These are phyloP conservation scores for Lichtheimia corymbifera DNA, from an alignment of 371 early-diverging fungal genomes.

Conservation along the genomic window DNA sequence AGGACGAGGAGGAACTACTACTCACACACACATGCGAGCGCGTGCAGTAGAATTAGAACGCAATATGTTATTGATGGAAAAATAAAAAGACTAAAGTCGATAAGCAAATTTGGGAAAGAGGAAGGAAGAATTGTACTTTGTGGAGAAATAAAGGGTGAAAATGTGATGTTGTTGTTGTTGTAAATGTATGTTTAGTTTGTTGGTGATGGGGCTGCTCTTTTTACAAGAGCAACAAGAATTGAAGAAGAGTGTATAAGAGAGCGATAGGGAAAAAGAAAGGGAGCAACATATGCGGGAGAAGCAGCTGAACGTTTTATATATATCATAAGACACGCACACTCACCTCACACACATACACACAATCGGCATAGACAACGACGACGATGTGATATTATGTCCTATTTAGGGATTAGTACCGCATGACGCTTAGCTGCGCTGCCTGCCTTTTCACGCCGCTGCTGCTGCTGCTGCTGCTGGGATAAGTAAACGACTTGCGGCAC, in stretches of 20 bases:
- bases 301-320: not conserved
- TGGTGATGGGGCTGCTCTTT: too few species aligned
- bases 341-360: not conserved
- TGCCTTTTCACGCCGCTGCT: too few species aligned
- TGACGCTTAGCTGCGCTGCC: conserved; percentile 4
- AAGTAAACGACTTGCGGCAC: too few species aligned
- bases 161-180: not conserved
- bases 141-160: conserved; percentile 4
- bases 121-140: not conserved
- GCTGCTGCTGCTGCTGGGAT: too few species aligned
- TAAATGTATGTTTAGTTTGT: too few species aligned
- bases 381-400: not conserved
- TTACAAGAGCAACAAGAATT: not conserved
- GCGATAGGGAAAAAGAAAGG: not conserved
- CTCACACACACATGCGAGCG: not conserved
- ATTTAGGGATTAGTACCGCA: conserved; percentile 9
- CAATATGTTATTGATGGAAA: not conserved
- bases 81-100: conserved; percentile 1
- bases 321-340: not conserved
- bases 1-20: too few species aligned
- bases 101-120: conserved; percentile 7
- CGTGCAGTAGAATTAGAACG: not conserved
- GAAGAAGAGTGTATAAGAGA: not conserved
- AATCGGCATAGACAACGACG: not conserved
- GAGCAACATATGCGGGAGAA: not conserved